Evolutionary conservation across 768 basidiomycete species (phyloP).

Genomic region (Termitomyces sp.): DNA sequence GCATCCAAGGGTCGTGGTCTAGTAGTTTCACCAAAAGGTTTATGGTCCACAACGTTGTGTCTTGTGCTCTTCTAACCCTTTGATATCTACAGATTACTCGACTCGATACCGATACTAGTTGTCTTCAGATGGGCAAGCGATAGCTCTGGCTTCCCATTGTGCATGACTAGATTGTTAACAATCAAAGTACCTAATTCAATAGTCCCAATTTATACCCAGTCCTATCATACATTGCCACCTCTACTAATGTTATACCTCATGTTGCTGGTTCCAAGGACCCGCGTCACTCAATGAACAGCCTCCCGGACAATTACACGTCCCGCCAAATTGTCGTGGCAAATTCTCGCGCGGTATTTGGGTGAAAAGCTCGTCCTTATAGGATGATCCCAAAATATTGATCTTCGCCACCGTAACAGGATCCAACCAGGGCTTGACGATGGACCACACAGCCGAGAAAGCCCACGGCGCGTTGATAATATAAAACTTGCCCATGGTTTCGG

Average conservation of each 20-base stretch:
- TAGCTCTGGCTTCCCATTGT: too few relatives aligned
- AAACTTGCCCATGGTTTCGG: constrained; percentile 96
- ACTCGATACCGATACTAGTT: constrained; percentile 2
- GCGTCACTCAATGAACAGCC: constrained; percentile 87
- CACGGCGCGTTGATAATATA: constrained; percentile 98
- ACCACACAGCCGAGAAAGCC: constrained; percentile 87
- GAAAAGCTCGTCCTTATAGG: constrained; percentile 72
- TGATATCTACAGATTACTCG: not conserved
- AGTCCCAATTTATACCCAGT: not conserved
- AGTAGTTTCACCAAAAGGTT: constrained; percentile 94
- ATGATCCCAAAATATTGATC: constrained; percentile 80
- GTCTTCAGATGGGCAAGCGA: not conserved
- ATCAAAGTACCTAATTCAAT: too few relatives aligned
- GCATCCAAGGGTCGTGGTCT: constrained; percentile 97
- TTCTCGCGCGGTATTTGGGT: constrained; percentile 81
- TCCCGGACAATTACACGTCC: constrained; percentile 66
- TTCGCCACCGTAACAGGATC: constrained; percentile 94
- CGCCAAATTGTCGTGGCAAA: constrained; percentile 83
- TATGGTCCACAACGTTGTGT: not conserved
- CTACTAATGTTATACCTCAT: not conserved
- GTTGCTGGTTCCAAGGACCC: constrained; percentile 75
- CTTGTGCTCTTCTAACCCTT: not conserved
- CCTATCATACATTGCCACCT: not conserved
- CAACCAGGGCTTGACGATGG: constrained; percentile 86
- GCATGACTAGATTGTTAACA: too few relatives aligned